These are phyloP conservation scores for Boletales sp. DNA, from an alignment of 768 basidiomycete genomes.

Conservation along the genomic window DNA sequence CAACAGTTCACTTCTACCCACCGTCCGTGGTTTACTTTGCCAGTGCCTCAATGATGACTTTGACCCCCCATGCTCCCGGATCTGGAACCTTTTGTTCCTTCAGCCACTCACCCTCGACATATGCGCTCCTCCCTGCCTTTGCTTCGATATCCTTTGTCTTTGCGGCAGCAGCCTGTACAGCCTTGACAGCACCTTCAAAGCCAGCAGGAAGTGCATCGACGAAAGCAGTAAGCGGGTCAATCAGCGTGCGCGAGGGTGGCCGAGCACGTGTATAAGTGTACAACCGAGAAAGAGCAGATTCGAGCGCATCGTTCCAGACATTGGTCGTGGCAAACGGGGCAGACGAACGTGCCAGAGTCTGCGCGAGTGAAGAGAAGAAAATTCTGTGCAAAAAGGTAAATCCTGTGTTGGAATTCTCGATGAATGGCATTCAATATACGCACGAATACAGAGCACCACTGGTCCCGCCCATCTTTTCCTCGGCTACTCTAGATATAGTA, in stretches of 20 bases:
- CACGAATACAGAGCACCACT: slow-evolving; percentile 90
- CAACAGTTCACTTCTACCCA: no score
- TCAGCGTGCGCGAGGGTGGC: slow-evolving; percentile 84
- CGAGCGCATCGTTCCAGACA: slow-evolving; percentile 61
- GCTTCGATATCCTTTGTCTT: slow-evolving; percentile 73
- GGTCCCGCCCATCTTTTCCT: slow-evolving; percentile 88
- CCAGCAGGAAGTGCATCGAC: slow-evolving; percentile 37
- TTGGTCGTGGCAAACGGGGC: slow-evolving; percentile 35
- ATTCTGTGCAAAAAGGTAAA: slow-evolving; percentile 48
- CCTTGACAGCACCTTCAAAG: slow-evolving; percentile 51
- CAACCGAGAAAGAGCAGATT: slow-evolving; percentile 54
- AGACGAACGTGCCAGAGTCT: slow-evolving; percentile 50
- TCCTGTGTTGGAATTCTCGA: background rate
- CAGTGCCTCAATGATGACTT: slow-evolving; percentile 63
- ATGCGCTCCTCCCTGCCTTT: slow-evolving; percentile 86
- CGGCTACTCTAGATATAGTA: slow-evolving; percentile 67
- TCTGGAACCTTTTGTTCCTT: slow-evolving; percentile 65
- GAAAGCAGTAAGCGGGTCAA: slow-evolving; percentile 89
- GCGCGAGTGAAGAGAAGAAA: slow-evolving; percentile 85
- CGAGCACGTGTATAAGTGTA: slow-evolving; percentile 88
- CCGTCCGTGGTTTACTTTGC: background rate
- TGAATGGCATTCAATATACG: slow-evolving; percentile 27
- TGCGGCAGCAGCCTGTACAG: slow-evolving; percentile 65
- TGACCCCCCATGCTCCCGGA: slow-evolving; percentile 92
- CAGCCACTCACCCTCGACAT: slow-evolving; percentile 70